Conservation (phyloP, 208 protist species). For the Trichomonas tenax region DNA sequence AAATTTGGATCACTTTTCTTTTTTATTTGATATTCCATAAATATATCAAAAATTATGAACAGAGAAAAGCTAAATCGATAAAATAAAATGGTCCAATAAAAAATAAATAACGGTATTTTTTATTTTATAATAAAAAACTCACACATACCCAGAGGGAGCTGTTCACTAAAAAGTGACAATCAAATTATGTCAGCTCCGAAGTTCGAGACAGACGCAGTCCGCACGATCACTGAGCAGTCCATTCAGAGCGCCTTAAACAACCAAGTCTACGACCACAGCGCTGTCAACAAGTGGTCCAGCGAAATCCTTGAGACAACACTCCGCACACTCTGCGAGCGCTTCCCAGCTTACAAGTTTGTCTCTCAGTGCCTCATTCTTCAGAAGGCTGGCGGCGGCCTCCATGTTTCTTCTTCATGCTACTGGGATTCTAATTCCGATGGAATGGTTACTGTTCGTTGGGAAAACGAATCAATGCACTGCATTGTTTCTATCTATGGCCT, state of each 20-base stretch:
- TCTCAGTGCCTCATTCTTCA: conserved; percentile 7
- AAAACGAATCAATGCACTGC: conserved; percentile 17
- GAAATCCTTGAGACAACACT: neutral
- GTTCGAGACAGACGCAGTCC: neutral
- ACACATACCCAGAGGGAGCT: neutral
- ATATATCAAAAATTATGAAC: too few relatives aligned
- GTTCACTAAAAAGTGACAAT: neutral
- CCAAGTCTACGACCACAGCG: neutral
- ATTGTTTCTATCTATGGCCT: conserved; percentile 17
- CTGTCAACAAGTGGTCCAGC: conserved; percentile 2
- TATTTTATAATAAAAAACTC: too few relatives aligned
- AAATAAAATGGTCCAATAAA: too few relatives aligned
- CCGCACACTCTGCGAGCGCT: neutral
- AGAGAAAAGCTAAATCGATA: too few relatives aligned
- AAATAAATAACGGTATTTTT: too few relatives aligned
- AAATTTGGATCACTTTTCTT: too few relatives aligned
- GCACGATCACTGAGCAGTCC: neutral
- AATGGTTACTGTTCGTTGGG: conserved; percentile 11
- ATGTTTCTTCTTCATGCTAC: conserved; percentile 3
- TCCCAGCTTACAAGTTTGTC: neutral
- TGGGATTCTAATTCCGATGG: neutral
- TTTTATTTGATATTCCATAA: too few relatives aligned
- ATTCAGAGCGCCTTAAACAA: neutral
- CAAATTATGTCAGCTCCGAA: neutral
- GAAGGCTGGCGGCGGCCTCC: neutral